These are phyloP conservation scores for Mediolabrus comicus DNA, from an alignment of 108 stramenopile species.

Conservation along the genomic window DNA sequence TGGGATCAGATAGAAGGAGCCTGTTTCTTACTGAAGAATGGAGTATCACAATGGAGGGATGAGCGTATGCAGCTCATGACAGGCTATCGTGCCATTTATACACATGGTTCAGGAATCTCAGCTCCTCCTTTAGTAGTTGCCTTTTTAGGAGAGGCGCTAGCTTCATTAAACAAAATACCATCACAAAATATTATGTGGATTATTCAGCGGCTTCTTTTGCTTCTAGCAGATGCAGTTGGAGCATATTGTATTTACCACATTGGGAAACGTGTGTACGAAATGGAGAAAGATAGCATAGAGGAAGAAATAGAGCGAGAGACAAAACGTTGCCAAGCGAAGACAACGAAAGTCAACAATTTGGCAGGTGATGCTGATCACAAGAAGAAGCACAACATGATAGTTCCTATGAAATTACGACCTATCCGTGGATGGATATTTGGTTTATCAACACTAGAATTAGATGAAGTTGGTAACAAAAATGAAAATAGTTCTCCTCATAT, in stretches of 20 bases:
- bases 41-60: neutral
- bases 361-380: no score
- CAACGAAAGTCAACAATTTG: neutral
- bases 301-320: constrained; percentile 33
- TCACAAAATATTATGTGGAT: neutral
- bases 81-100: constrained; percentile 14
- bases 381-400: no score
- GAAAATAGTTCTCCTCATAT: neutral
- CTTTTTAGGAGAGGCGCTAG: constrained; percentile 16
- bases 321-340: neutral
- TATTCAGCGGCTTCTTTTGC: constrained; percentile 3
- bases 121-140: constrained; percentile 30
- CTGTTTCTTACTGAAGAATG: constrained; percentile 15
- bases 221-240: constrained; percentile 29
- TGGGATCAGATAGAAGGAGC: constrained; percentile 39
- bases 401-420: constrained; percentile 40
- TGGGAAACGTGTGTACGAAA: constrained; percentile 13
- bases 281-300: constrained; percentile 19
- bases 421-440: constrained; percentile 43
- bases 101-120: constrained; percentile 18
- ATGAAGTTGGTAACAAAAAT: neutral
- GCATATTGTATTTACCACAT: constrained; percentile 27
- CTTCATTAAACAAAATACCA: neutral
- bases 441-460: constrained; percentile 16
- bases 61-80: neutral